These are phyloP conservation scores for Trichoderma sp. DNA, from an alignment of 2,329 filamentous ascomycete species.

Conservation along the genomic window DNA sequence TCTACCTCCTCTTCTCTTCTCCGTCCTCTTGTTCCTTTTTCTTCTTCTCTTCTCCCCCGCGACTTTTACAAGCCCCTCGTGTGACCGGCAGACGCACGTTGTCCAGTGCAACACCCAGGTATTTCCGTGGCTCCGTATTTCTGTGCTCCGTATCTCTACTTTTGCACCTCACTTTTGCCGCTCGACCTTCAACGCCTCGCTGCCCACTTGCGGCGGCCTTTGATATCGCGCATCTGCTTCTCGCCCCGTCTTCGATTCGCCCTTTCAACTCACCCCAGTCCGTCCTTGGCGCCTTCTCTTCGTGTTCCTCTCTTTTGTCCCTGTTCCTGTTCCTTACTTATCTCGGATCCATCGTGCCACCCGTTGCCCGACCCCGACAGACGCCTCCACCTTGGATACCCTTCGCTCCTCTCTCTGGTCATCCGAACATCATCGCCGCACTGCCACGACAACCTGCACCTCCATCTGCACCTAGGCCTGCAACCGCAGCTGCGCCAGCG, in stretches of 20 bases:
- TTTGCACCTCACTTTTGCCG: not conserved
- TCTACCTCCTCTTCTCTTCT: not conserved
- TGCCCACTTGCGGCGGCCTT: not conserved
- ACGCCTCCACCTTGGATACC: not conserved
- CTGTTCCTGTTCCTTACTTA: not conserved
- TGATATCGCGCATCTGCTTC: constrained; percentile 16
- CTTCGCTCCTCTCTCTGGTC: not conserved
- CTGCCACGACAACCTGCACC: constrained; percentile 13
- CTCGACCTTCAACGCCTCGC: not conserved
- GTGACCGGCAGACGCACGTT: constrained; percentile 11
- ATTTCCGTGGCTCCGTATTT: not conserved
- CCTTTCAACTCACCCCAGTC: constrained; percentile 13
- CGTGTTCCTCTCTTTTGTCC: constrained; percentile 1
- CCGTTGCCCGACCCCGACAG: constrained; percentile 1
- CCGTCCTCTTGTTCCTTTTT: not conserved
- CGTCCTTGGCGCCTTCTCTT: constrained; percentile 1
- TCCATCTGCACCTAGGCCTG: not conserved
- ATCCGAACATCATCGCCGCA: constrained; percentile 12
- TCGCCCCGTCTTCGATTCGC: constrained; percentile 10
- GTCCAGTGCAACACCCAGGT: not conserved
- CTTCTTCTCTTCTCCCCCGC: not conserved
- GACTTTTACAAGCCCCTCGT: not conserved
- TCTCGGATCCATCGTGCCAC: not conserved
- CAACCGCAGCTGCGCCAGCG: not conserved
- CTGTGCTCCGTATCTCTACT: constrained; percentile 4